Conservation (phyloP, 768 basidiomycete species). For the Hebeloma cylindrosporum region DNA sequence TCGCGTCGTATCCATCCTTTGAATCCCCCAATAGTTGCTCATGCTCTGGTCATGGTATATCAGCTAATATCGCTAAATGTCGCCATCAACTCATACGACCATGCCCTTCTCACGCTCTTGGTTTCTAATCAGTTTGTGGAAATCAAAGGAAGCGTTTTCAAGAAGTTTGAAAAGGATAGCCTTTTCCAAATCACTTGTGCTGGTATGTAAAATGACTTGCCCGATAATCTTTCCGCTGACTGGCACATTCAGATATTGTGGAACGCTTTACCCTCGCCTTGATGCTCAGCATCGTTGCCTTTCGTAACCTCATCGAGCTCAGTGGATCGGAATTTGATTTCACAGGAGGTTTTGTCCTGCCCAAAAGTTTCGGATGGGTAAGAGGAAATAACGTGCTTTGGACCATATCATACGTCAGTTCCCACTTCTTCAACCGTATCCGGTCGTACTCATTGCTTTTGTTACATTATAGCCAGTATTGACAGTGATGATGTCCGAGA, state of each 20-base stretch:
- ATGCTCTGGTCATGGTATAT: conserved; percentile 94
- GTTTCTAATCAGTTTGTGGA: conserved; percentile 99
- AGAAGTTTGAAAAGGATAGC: conserved; percentile 98
- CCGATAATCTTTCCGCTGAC: neutral
- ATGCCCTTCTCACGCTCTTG: conserved; percentile 88
- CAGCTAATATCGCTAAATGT: conserved; percentile 94
- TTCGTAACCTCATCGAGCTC: conserved; percentile 93
- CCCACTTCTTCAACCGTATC: neutral
- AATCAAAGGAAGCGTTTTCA: conserved; percentile 99
- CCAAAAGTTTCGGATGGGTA: conserved; percentile 84
- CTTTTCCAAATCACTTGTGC: conserved; percentile 99
- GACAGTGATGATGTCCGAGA: conserved; percentile 88
- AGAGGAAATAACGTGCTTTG: conserved; percentile 76
- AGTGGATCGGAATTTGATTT: conserved; percentile 87
- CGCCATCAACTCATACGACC: conserved; percentile 97
- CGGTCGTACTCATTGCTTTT: neutral
- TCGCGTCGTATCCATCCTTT: neutral
- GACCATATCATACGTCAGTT: conserved; percentile 86
- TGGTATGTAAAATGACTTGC: conserved; percentile 47
- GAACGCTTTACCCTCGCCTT: conserved; percentile 91
- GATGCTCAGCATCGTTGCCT: conserved; percentile 89
- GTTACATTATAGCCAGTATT: conserved; percentile 70
- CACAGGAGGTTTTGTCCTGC: conserved; percentile 68
- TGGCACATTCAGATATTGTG: conserved; percentile 75
- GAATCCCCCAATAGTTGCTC: conserved; percentile 63